Evolutionary conservation across 1,284 basidiomycete species (phyloP), one percentile per base, ranked within the genome.

Genomic region (Malassezia slooffiae): DNA sequence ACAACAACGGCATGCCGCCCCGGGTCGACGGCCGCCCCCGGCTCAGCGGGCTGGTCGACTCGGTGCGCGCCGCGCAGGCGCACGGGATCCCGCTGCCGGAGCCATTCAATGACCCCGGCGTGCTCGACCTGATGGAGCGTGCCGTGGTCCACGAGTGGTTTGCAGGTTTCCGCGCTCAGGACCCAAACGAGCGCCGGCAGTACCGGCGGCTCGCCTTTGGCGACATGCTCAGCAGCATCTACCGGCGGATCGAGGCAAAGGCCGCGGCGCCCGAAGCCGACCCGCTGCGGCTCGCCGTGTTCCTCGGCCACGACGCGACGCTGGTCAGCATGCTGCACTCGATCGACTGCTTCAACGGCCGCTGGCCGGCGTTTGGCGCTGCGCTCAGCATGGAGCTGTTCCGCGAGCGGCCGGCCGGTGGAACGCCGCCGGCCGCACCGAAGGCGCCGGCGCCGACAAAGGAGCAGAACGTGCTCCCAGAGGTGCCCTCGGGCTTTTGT

Each of bases 91-190:
- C 50, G 9, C 41, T 62, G 8, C 63, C 63, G 0, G 30, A 37
- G 3, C 42, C 43, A 5, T 52, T 68, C 22, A 8, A 45, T 5
- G 53, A 60, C 5, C 17, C 39, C 9, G 33, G 38, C 5, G 42
- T 53, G 32, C 29, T 54, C 6, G 20, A 32, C n/a, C 41, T 34
- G 6, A 41, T 84, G 79, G 84, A 86, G 71, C 73, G 74, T 38
- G 83, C 83, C 15, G 77, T 84, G 7, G 76, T 81, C 21, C 76
- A 75, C 36, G 83, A 87, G 70, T 86, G 83, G 83, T 86, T 84
- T 65, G 74, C 77, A 70, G 79, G 81, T 70, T 70, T 59, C 71
- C 52, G 50, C 3, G 47, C 42, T 3, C 31, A 34, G 1, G 57
- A 61, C 26, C 43, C 43, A 1, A 49, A 52, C n/a, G 41, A 50